phyloP scores from a whole-genome alignment of 2,329 filamentous ascomycete genomes.

The Ophiocordyceps camponoti-floridani region DNA sequence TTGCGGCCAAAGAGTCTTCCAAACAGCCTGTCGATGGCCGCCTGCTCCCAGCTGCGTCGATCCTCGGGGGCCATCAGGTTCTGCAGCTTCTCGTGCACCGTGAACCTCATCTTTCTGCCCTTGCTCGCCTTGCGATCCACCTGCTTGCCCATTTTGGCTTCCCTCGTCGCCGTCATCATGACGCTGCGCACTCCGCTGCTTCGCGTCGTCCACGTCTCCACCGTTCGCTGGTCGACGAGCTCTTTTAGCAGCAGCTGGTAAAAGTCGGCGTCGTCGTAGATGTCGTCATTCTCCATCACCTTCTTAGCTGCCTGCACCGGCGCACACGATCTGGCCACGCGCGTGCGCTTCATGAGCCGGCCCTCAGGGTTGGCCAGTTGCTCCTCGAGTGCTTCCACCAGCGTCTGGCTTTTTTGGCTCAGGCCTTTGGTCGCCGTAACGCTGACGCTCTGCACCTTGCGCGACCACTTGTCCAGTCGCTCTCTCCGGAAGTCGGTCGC shows the following conservation, averaged over 20 bases:
- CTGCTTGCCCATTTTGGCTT: slow-evolving; percentile 40
- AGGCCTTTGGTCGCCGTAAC: slow-evolving; percentile 10
- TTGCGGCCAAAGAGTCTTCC: slow-evolving; percentile 57
- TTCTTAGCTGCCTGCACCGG: slow-evolving; percentile 46
- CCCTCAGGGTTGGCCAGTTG: slow-evolving; percentile 46
- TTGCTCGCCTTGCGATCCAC: slow-evolving; percentile 93
- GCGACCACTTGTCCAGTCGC: slow-evolving; percentile 79
- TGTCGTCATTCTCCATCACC: slow-evolving; percentile 36
- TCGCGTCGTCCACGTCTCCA: slow-evolving; percentile 38
- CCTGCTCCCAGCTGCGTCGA: slow-evolving; percentile 59
- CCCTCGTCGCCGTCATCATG: slow-evolving; percentile 50
- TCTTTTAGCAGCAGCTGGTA: slow-evolving; percentile 88
- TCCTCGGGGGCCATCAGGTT: slow-evolving; percentile 96
- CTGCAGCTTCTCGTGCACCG: slow-evolving; percentile 89
- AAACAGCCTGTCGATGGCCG: slow-evolving; percentile 63
- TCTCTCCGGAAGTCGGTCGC: slow-evolving; percentile 45
- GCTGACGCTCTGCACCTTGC: slow-evolving; percentile 40
- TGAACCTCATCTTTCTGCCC: slow-evolving; percentile 83
- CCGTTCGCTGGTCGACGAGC: slow-evolving; percentile 73
- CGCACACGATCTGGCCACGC: slow-evolving; percentile 58
- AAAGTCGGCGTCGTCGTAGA: slow-evolving; percentile 91
- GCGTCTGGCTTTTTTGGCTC: slow-evolving; percentile 17
- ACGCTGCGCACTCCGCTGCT: slow-evolving; percentile 30
- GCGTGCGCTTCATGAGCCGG: slow-evolving; percentile 50
- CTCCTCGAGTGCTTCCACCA: slow-evolving; percentile 49